Base-by-base conservation (phyloP, 2,329 filamentous ascomycete species). In the Fulvia fulva region DNA sequence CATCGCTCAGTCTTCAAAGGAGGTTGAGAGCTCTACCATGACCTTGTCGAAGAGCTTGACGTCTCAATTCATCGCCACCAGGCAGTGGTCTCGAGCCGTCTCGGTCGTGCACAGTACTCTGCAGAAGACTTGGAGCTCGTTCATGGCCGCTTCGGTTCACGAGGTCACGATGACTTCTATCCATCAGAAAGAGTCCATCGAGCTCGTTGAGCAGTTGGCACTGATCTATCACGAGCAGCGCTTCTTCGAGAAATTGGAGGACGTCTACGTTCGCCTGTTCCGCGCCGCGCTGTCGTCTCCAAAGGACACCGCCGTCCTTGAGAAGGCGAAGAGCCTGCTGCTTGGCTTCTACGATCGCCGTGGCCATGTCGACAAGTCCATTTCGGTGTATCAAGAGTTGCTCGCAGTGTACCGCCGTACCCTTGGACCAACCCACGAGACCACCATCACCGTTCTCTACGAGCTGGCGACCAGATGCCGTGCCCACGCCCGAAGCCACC, bases 391-490 rank as follows among this genome's bases (percentile, higher is more conserved):
- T 53, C 73, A 75, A 43, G 74, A 76, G 43, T 66, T 76, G 4
- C 66, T 76, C 2, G 71, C 73, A 1, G 69, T 71, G 6, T 74
- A 75, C 55, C 67, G 62, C 60, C 45, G 67, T 28, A 45, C 61
- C 14, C 65, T 68, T 14, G 73, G 72, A 4, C 63, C 69, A 5
- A 74, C 71, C 1, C 75, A 80, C 60, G 74, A 78, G 50, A 68
- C 73, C 30, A 79, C 77, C 0, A 77, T 82, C 51, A 72, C 77
- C 23, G 78, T 76, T 1, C 64, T 81, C 54, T 82, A 82, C 63
- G 72, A 73, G 26, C 68, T 81, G 25, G 80, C 75, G 32, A 61
- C 63, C 19, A 63, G 72, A 25, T 75, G 73, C 59, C 70, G 69
- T 6, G 63, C 65, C 8, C 70, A 74, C 53, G 73, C 73, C 8